phyloP scores from a whole-genome alignment of 768 basidiomycete genomes.

The Rhizopogon vulgaris region DNA sequence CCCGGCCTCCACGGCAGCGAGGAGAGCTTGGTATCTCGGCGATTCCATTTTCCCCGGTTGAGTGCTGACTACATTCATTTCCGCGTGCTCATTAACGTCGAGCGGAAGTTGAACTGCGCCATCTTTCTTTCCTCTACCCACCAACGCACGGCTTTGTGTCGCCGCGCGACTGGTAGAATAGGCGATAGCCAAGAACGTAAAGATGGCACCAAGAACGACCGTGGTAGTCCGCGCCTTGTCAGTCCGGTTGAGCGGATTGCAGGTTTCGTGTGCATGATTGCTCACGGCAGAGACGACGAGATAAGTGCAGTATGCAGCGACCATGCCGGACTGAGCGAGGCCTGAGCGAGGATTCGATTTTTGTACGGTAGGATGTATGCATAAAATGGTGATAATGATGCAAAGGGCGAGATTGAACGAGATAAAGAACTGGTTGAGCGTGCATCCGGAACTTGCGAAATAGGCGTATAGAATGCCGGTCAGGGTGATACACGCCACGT shows the following conservation, averaged over 20 bases:
- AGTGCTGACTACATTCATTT: constrained; percentile 69
- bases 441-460: constrained; percentile 84
- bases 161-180: constrained; percentile 96
- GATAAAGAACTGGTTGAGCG: constrained; percentile 95
- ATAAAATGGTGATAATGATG: constrained; percentile 73
- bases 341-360: constrained; percentile 92
- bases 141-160: constrained; percentile 87
- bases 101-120: constrained; percentile 58
- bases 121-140: constrained; percentile 62
- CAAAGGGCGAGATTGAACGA: constrained; percentile 85
- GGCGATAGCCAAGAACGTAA: constrained; percentile 97
- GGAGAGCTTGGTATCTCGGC: constrained; percentile 86
- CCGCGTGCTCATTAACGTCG: constrained; percentile 54
- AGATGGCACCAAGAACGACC: constrained; percentile 84
- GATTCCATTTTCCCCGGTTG: constrained; percentile 83
- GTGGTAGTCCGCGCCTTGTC: constrained; percentile 76
- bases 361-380: constrained; percentile 81
- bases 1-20: constrained; percentile 97
- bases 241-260: constrained; percentile 81
- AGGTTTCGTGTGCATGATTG: constrained; percentile 80
- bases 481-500: constrained; percentile 75
- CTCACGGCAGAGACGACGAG: constrained; percentile 90
- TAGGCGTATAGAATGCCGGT: constrained; percentile 88
- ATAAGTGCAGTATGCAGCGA: constrained; percentile 96
- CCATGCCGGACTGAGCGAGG: constrained; percentile 92